Evolutionary conservation across 495 filamentous ascomycete genomes (phyloP).

Genomic region (Lasiosphaeriaceae sp.): DNA sequence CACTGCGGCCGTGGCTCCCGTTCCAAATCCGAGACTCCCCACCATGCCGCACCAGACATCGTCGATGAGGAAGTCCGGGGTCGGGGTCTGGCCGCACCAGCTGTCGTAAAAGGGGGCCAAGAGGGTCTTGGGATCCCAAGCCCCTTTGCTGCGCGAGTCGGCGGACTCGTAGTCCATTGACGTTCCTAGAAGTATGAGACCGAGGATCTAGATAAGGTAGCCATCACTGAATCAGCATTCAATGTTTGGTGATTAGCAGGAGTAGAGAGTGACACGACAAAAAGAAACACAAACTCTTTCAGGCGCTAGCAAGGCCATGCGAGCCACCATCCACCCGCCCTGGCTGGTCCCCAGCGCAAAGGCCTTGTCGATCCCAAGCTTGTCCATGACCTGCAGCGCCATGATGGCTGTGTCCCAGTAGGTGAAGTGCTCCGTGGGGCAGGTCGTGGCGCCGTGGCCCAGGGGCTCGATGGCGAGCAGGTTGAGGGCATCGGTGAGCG

Average conservation of each 20-base stretch:
- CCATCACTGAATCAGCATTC: no score
- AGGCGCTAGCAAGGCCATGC: slow-evolving; percentile 58
- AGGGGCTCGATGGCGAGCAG: slow-evolving; percentile 54
- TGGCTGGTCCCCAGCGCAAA: slow-evolving; percentile 60
- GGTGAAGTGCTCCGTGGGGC: slow-evolving; percentile 43
- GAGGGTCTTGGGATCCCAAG: slow-evolving; percentile 52
- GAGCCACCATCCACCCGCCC: slow-evolving; percentile 57
- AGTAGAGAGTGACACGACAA: no score
- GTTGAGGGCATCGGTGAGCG: slow-evolving; percentile 45
- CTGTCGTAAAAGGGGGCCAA: slow-evolving; percentile 39
- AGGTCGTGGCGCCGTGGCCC: slow-evolving; percentile 50
- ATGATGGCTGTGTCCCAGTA: slow-evolving; percentile 54
- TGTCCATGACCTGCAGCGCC: slow-evolving; percentile 44
- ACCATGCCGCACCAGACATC: slow-evolving; percentile 54
- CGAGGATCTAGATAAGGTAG: slow-evolving; percentile 40
- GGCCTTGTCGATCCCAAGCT: slow-evolving; percentile 50
- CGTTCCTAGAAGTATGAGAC: slow-evolving; percentile 59
- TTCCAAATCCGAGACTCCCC: slow-evolving; percentile 53
- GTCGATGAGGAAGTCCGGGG: slow-evolving; percentile 51
- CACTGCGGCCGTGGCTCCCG: slow-evolving; percentile 34
- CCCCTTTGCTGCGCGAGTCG: slow-evolving; percentile 46
- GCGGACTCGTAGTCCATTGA: slow-evolving; percentile 60
- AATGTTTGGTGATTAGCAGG: no score
- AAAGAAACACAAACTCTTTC: slow-evolving; percentile 40
- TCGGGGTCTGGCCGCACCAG: slow-evolving; percentile 43